Conservation (phyloP, 1,139 yeast species). For the Sugiyamaella sp. region DNA sequence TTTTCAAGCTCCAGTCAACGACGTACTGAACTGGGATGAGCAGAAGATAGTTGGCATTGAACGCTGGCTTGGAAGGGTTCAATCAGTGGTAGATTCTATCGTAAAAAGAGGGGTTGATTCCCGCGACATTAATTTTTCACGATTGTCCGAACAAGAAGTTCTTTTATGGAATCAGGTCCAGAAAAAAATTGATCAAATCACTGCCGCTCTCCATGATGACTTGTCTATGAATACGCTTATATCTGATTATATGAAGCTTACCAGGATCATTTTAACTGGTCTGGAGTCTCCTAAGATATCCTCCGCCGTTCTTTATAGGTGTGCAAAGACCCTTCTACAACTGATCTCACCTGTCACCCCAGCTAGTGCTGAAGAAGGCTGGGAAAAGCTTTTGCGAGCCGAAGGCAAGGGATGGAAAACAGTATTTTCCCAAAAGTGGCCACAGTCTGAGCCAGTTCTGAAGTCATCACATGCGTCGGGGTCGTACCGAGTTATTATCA, state of each 20-base stretch:
- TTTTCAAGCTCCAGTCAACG: constrained; percentile 90
- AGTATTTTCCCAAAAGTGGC: constrained; percentile 49
- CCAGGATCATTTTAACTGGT: constrained; percentile 52
- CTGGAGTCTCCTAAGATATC: constrained; percentile 37
- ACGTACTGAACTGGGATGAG: constrained; percentile 88
- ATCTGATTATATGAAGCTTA: constrained; percentile 86
- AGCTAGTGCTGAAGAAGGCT: constrained; percentile 77
- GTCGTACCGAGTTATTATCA: constrained; percentile 51
- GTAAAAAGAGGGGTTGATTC: not conserved
- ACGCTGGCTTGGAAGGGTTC: constrained; percentile 76
- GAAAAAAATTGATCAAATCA: constrained; percentile 52
- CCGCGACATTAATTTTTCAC: not conserved
- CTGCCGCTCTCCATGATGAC: constrained; percentile 60
- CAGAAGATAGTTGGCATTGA: constrained; percentile 81
- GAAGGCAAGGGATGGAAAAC: constrained; percentile 50
- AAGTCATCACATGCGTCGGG: constrained; percentile 16
- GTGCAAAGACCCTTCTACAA: constrained; percentile 57
- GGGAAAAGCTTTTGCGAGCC: constrained; percentile 55
- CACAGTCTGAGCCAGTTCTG: constrained; percentile 23
- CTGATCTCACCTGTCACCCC: constrained; percentile 80
- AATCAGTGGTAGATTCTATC: constrained; percentile 38
- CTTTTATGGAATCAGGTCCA: constrained; percentile 61
- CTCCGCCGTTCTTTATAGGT: constrained; percentile 45
- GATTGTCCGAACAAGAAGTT: constrained; percentile 52
- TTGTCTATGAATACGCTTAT: constrained; percentile 80